Conservation (phyloP, 2,329 filamentous ascomycete genomes). For the Alternaria arborescens region DNA sequence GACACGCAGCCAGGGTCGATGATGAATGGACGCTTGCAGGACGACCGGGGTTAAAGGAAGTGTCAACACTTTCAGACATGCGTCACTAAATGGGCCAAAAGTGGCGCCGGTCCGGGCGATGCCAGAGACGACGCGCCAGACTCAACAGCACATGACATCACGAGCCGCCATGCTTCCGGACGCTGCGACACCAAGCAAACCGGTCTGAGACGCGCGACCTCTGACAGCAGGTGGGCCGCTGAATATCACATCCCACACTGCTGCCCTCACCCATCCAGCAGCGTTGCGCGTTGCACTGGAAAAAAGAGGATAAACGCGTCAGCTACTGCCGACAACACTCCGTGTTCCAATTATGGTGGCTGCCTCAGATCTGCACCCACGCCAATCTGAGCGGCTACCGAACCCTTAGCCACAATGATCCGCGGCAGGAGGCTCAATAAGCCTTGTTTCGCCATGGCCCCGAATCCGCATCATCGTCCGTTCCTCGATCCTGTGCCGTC, state of each 20-base stretch:
- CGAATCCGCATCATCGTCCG: neutral
- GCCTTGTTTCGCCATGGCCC: conserved; percentile 7
- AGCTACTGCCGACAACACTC: conserved; percentile 4
- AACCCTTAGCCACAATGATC: conserved; percentile 1
- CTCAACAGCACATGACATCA: conserved; percentile 14
- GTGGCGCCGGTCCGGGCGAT: conserved; percentile 5
- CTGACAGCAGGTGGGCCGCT: conserved; percentile 7
- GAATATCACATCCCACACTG: neutral
- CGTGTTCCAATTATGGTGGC: conserved; percentile 7
- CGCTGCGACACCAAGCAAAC: conserved; percentile 10
- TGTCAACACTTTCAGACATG: conserved; percentile 5
- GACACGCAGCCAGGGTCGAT: conserved; percentile 8
- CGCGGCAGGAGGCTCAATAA: conserved; percentile 3
- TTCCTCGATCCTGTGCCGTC: neutral
- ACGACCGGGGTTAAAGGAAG: neutral
- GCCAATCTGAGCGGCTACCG: conserved; percentile 9
- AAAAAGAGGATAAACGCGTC: conserved; percentile 11
- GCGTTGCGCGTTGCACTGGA: conserved; percentile 9
- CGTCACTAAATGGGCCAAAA: conserved; percentile 10
- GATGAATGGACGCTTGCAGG: conserved; percentile 6
- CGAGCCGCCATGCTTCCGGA: conserved; percentile 8
- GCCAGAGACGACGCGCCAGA: conserved; percentile 2
- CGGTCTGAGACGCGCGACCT: neutral
- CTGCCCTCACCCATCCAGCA: neutral
- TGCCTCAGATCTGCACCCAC: conserved; percentile 9